A percentile compares a stretch with the other conserved stretches of the same genome.
phyloP scores from a whole-genome alignment of 768 basidiomycete species.

The Coprinopsis marcescibilis region DNA sequence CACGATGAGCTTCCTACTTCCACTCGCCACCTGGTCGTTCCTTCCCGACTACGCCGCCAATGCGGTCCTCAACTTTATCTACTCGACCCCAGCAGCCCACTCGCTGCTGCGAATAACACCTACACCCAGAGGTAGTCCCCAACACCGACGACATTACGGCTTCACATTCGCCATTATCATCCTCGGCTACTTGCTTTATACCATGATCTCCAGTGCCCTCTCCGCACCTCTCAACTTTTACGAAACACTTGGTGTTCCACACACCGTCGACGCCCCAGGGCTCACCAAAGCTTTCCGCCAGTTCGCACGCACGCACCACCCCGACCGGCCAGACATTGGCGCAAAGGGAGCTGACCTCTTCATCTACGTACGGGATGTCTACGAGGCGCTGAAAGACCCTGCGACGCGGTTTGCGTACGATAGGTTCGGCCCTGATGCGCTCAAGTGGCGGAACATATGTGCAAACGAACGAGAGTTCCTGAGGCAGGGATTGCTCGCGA shows the following conservation, averaged over 20 bases:
- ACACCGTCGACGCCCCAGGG: conserved; percentile 57
- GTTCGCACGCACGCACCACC: conserved; percentile 72
- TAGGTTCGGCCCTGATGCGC: conserved; percentile 75
- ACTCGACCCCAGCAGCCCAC: conserved; percentile 26
- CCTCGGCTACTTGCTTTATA: conserved; percentile 61
- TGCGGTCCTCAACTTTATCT: conserved; percentile 42
- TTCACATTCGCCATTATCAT: conserved; percentile 58
- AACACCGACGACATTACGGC: conserved; percentile 55
- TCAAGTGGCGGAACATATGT: conserved; percentile 58
- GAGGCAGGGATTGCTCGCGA: conserved; percentile 53
- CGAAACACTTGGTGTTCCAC: conserved; percentile 58
- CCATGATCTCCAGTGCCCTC: conserved; percentile 50
- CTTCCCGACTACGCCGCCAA: conserved; percentile 59
- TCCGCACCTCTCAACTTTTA: conserved; percentile 71
- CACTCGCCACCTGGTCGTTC: conserved; percentile 58
- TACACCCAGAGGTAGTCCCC: conserved; percentile 36
- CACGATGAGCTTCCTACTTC: conserved; percentile 22
- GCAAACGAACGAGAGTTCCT: conserved; percentile 68
- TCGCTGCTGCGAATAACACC: conserved; percentile 28
- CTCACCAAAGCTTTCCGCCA: conserved; percentile 70
- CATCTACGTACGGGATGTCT: conserved; percentile 66
- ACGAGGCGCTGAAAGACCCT: conserved; percentile 75
- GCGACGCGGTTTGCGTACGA: conserved; percentile 81
- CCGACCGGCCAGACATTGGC: conserved; percentile 63
- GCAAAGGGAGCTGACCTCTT: conserved; percentile 56